Base-by-base conservation (phyloP, 805 yeast genomes). In the Suhomyces sp. region DNA sequence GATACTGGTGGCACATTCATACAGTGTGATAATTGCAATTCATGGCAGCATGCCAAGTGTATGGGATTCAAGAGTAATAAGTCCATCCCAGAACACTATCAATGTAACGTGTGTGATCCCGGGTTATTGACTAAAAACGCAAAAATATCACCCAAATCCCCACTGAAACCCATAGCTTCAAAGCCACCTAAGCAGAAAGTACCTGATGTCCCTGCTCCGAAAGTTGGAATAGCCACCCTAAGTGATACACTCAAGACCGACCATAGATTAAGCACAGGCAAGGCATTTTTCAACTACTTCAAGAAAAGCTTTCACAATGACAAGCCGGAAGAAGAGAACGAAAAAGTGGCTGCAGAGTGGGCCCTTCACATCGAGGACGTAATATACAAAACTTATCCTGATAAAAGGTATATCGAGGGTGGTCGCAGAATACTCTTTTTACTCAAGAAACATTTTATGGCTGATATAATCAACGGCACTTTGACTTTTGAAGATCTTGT, bases 31-130 rank as follows among this genome's bases (percentile, higher is more conserved):
- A 46, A 58, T 6, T 83, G 90, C 51, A 56, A 68, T 28, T 74
- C 87, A 2, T 83, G 88, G 88, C 88, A 83, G 51, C 90, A 83
- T 50, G 72, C 75, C 20, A 60, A 52, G 36, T 83, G 90, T 55
- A 68, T 81, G 74, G 71, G 81, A 17, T 77, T 70, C 28, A 43
- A 36, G 33, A 53, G 62, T 6, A 56, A 61, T 8, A 58, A 53
- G 20, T 51, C 50, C 19, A 53, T 72, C 1, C 83, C 84, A 3
- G 60, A 70, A 8, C 43, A 50, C 9, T 81, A 82, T 51, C 44
- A 46, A 14, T 82, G 90, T 58, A 70, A 74, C 47, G 57, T 68
- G 16, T 82, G 88, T 54, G 68, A 63, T 43, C 72, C 75, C 0
- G 31, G 12, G 7, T 17, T 26, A 11, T 11, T 26, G 7, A 20